Evolutionary conservation across 176 grass and related monocot genomes (phyloP).

Genomic region (Avena insularis): DNA sequence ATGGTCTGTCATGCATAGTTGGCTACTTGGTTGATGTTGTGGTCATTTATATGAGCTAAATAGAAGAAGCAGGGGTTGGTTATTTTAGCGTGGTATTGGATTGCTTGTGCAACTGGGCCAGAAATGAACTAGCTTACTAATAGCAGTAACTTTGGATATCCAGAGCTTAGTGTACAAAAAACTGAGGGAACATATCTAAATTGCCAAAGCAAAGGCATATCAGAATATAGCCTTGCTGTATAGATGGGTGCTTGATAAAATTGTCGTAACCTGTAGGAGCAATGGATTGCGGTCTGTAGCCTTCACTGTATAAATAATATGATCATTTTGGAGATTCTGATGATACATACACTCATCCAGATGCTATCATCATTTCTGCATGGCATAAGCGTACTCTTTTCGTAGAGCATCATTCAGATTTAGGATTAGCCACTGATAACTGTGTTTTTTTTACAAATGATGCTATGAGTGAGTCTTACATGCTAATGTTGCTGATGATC

Average conservation of each 20-base stretch:
- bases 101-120: slow-evolving; percentile 12
- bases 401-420: neutral
- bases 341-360: neutral
- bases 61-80: neutral
- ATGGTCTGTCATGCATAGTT: neutral
- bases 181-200: neutral
- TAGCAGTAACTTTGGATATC: neutral
- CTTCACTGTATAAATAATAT: neutral
- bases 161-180: neutral
- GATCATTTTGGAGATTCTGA: neutral
- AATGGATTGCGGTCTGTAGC: neutral
- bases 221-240: neutral
- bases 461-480: too few relatives aligned
- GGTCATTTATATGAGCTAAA: neutral
- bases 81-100: slow-evolving; percentile 1
- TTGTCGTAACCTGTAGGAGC: neutral
- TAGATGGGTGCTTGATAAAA: neutral
- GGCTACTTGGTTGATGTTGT: neutral
- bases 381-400: neutral
- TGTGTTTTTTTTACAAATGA: neutral
- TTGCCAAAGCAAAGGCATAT: neutral
- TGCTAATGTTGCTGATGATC: neutral
- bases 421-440: neutral
- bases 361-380: neutral
- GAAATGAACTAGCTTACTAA: neutral